Evolutionary conservation across 2,329 filamentous ascomycete species (phyloP).

Genomic region (Reticulascus tulasneorum): DNA sequence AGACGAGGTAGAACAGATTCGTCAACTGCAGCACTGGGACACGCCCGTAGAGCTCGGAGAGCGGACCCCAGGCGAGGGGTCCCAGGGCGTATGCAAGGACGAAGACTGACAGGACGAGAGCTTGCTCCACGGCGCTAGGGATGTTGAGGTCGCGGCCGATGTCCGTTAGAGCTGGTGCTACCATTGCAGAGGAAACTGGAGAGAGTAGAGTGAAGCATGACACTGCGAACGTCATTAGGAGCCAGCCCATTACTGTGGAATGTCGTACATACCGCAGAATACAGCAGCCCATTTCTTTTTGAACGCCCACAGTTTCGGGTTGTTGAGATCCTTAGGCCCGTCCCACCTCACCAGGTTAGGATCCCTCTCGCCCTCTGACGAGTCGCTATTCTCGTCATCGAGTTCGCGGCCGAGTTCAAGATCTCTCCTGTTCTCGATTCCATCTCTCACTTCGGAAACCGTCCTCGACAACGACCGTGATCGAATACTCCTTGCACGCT

Average conservation of each 20-base stretch:
- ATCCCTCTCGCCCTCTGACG: constrained; percentile 19
- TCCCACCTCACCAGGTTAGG: constrained; percentile 45
- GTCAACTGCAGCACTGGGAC: constrained; percentile 33
- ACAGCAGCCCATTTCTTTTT: constrained; percentile 55
- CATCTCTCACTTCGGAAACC: constrained; percentile 35
- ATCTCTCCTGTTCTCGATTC: constrained; percentile 31
- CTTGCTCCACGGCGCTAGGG: constrained; percentile 34
- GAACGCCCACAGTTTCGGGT: constrained; percentile 53
- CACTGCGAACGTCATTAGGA: constrained; percentile 17
- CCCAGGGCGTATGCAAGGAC: constrained; percentile 50
- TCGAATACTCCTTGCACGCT: constrained; percentile 1
- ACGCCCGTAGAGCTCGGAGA: constrained; percentile 47
- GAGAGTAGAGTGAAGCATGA: constrained; percentile 59
- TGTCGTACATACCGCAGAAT: constrained; percentile 26
- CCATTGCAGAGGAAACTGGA: constrained; percentile 54
- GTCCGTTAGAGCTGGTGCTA: constrained; percentile 45
- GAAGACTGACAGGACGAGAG: constrained; percentile 46
- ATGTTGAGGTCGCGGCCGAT: constrained; percentile 54
- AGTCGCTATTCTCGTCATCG: constrained; percentile 18
- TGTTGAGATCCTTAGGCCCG: constrained; percentile 46
- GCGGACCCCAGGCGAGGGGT: constrained; percentile 43
- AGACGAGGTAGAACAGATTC: constrained; percentile 50
- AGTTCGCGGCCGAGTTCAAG: constrained; percentile 25
- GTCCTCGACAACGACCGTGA: constrained; percentile 24
- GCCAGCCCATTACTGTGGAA: not conserved